Evolutionary conservation across 768 basidiomycete species (phyloP), one percentile per base, ranked within the genome.

Genomic region (Holtermannia corniformis): DNA sequence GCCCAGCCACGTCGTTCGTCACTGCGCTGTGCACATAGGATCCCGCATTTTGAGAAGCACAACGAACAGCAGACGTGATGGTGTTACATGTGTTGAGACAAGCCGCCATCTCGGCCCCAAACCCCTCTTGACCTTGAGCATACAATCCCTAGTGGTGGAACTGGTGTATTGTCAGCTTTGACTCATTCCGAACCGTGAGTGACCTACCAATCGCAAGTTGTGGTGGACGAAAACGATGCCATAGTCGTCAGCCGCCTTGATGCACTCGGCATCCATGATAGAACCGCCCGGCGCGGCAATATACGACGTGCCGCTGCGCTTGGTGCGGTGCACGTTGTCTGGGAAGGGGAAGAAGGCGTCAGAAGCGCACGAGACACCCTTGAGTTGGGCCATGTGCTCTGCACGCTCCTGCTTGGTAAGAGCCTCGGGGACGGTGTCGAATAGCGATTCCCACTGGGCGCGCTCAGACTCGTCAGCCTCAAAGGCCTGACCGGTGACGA

Each of bases 281-380:
- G 87, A 91, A 45, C 95, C 95, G 47, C 84, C 67, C 5, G 76
- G 75, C 5, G 92, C 90, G 22, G 89, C 90, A 44, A 99, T 78
- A 73, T 95, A 96, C 68, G 75, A 81, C 46, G 90, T 92, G 0
- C 95, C 95, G 56, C 89, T 92, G 78, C 86, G 84, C 73, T 80
- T 78, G 47, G 89, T 87, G 43, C 95, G 79, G 70, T 96, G 87
- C 27, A 99, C 93, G 63, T 97, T 99, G 68, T 99, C 95, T 12
- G 93, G 81, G 82, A 97, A 97, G 16, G 95, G 95, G 90, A 97
- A 97, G 80, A 99, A 99, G 47, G 93, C 95, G 61, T 99, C 95
- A 56, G 88, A 91, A 26, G 87, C 87, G 74, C 95, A 93, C 4
- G 86, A 82, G 47, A 97, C 93, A 20, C 82, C 86, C 55, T 84